Evolutionary conservation across 2,329 filamentous ascomycete genomes (phyloP).

Genomic region (Alternaria panax): DNA sequence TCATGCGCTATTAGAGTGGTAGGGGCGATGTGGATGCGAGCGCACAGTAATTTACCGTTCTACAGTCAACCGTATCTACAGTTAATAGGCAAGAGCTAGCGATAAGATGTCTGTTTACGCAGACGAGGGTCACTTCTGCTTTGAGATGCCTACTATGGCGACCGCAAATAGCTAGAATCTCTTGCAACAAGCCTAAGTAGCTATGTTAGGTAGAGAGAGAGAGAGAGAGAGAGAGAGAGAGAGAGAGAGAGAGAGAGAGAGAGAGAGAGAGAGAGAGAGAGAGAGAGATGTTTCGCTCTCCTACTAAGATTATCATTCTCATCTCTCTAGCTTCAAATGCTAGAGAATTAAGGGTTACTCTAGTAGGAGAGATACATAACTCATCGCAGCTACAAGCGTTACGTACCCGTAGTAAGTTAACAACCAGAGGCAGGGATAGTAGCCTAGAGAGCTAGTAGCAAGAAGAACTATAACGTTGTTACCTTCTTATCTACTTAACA

Average conservation of each 20-base stretch:
- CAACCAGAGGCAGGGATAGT: not conserved
- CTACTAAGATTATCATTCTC: not conserved
- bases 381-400: not conserved
- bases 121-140: not conserved
- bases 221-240: not conserved
- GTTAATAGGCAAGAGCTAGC: not conserved
- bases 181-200: not conserved
- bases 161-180: not conserved
- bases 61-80: not conserved
- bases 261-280: not conserved
- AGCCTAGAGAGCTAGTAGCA: not conserved
- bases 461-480: too few species aligned
- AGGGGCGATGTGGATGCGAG: not conserved
- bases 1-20: not conserved
- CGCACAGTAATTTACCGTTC: not conserved
- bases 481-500: too few species aligned
- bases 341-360: not conserved
- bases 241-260: rapidly evolving
- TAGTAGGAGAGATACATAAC: not conserved
- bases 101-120: not conserved
- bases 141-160: not conserved
- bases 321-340: not conserved
- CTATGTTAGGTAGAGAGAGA: not conserved
- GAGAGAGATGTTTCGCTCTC: not conserved
- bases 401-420: not conserved